phyloP scores from a whole-genome alignment of 352 stramenopile genomes.

The Phytophthora cactorum region DNA sequence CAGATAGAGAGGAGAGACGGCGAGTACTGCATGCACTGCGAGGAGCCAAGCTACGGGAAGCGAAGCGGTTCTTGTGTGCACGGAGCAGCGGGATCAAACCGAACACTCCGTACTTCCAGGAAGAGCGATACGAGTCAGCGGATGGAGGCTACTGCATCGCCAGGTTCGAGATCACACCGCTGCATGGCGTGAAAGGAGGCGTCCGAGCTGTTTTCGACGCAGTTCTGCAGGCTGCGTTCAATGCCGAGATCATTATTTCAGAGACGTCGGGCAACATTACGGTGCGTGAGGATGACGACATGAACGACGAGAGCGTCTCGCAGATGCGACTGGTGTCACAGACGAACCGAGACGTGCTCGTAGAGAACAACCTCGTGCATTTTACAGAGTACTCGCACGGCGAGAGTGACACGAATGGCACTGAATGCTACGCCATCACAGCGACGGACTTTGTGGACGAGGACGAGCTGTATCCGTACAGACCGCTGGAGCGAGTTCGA shows the following conservation, averaged over 20 bases:
- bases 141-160: slow-evolving; percentile 49
- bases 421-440: slow-evolving; percentile 39
- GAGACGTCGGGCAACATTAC: slow-evolving; percentile 67
- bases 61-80: slow-evolving; percentile 35
- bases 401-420: slow-evolving; percentile 21
- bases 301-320: slow-evolving; percentile 41
- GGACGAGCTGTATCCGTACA: slow-evolving; percentile 57
- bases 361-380: slow-evolving; percentile 44
- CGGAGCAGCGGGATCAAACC: slow-evolving; percentile 36
- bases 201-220: slow-evolving; percentile 58
- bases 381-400: slow-evolving; percentile 34
- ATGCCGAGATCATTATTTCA: slow-evolving; percentile 70
- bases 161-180: slow-evolving; percentile 51
- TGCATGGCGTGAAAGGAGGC: slow-evolving; percentile 39
- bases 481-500: slow-evolving; percentile 40
- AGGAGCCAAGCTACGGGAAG: slow-evolving; percentile 33
- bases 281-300: slow-evolving; percentile 72
- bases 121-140: slow-evolving; percentile 49
- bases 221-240: slow-evolving; percentile 52
- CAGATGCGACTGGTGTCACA: slow-evolving; percentile 55
- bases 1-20: slow-evolving; percentile 33
- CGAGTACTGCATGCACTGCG: slow-evolving; percentile 30
- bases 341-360: slow-evolving; percentile 28
- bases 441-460: slow-evolving; percentile 50
- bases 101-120: slow-evolving; percentile 33